A percentile compares a stretch with the other conserved stretches of the same genome.
Evolutionary conservation across 192 early-diverging fungal genomes (phyloP).

Genomic region (Rhizophagus sp.): DNA sequence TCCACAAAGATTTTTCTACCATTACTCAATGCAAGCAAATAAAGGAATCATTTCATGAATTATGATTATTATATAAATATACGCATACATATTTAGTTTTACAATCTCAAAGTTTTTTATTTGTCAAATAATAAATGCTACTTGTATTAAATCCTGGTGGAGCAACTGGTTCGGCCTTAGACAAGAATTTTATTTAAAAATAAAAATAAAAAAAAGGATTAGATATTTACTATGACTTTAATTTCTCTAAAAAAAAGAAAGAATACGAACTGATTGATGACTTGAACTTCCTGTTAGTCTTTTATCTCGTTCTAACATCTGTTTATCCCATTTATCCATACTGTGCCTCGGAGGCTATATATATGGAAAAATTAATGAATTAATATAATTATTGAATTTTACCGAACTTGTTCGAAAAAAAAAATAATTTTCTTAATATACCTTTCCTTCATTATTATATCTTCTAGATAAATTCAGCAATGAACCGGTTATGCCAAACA

Average conservation of each 20-base stretch:
- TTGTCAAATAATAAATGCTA: slow-evolving; percentile 60
- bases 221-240: background rate
- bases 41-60: no score
- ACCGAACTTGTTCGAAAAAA: no score
- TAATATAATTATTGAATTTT: background rate
- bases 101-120: background rate
- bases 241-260: background rate
- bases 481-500: slow-evolving; percentile 63
- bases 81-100: no score
- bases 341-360: slow-evolving; percentile 60
- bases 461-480: slow-evolving; percentile 59
- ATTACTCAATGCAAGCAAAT: no score
- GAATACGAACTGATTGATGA: slow-evolving; percentile 59
- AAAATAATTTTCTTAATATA: slow-evolving; percentile 30
- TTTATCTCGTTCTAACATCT: slow-evolving; percentile 79
- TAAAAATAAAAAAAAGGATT: background rate
- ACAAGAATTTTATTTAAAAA: background rate
- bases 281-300: slow-evolving; percentile 70
- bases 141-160: slow-evolving; percentile 66
- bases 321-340: slow-evolving; percentile 73
- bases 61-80: no score
- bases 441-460: slow-evolving; percentile 67
- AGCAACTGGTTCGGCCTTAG: slow-evolving; percentile 45
- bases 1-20: no score
- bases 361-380: background rate